phyloP scores from a whole-genome alignment of 2,329 filamentous ascomycete genomes.

The Niveomyces coronatus region DNA sequence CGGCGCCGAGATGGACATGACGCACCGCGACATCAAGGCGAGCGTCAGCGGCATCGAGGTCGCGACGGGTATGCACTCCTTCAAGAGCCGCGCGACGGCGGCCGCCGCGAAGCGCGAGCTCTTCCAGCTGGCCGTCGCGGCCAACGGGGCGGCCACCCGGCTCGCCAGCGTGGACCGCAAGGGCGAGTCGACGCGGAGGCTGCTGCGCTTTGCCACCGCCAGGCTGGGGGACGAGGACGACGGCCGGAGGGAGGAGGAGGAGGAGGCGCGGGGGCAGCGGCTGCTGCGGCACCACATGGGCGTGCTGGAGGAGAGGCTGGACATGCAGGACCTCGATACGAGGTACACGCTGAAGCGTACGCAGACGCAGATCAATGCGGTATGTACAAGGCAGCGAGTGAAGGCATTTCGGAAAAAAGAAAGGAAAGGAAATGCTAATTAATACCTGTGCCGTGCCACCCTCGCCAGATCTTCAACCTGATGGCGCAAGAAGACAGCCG shows the following conservation, averaged over 20 bases:
- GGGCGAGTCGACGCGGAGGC: slow-evolving; percentile 22
- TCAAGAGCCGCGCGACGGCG: slow-evolving; percentile 19
- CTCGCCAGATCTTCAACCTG: slow-evolving; percentile 25
- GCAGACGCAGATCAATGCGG: slow-evolving; percentile 29
- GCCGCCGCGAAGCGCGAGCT: slow-evolving; percentile 19
- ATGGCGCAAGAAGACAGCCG: slow-evolving; percentile 28
- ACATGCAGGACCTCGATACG: slow-evolving; percentile 27
- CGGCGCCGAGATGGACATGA: slow-evolving; percentile 22
- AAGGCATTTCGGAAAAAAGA: too few relatives aligned
- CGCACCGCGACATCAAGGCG: slow-evolving; percentile 22
- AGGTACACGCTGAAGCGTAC: slow-evolving; percentile 26
- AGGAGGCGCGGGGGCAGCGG: slow-evolving; percentile 9
- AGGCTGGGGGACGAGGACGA: slow-evolving; percentile 8
- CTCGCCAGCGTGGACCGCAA: slow-evolving; percentile 28
- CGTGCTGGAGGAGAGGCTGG: slow-evolving; percentile 22
- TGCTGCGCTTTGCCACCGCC: slow-evolving; percentile 24
- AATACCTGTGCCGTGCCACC: slow-evolving; percentile 9
- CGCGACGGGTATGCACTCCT: slow-evolving; percentile 25
- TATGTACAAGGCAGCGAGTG: slow-evolving; percentile 15
- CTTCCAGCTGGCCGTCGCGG: slow-evolving; percentile 21
- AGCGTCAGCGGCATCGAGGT: slow-evolving; percentile 24
- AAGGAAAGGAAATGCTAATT: too few relatives aligned
- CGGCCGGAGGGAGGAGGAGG: neutral
- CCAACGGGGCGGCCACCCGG: slow-evolving; percentile 25
- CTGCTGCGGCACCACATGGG: slow-evolving; percentile 19